phyloP scores from a whole-genome alignment of 2,329 filamentous ascomycete species.

The Aspergillus tubingensis region DNA sequence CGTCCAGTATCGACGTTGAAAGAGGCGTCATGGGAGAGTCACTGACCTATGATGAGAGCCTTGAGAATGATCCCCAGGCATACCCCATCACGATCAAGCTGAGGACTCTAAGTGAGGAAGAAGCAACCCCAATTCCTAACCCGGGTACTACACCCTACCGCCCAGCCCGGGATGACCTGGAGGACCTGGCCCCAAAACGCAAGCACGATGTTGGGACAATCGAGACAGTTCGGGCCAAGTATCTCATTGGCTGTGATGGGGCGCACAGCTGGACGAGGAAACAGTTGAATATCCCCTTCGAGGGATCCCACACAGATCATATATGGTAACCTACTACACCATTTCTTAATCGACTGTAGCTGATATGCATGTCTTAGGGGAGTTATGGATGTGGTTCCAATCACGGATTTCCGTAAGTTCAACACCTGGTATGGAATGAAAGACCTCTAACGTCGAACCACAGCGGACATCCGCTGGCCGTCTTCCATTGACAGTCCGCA shows the following conservation, averaged over 20 bases:
- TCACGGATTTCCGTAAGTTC: conserved; percentile 54
- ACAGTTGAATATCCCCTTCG: conserved; percentile 56
- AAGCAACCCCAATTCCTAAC: conserved; percentile 46
- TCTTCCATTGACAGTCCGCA: conserved; percentile 55
- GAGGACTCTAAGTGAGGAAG: conserved; percentile 59
- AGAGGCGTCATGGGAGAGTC: conserved; percentile 60
- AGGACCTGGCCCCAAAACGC: conserved; percentile 48
- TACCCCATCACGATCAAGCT: conserved; percentile 65
- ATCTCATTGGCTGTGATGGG: conserved; percentile 66
- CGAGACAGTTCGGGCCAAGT: conserved; percentile 55
- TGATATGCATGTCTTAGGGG: conserved; percentile 26
- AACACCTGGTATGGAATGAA: neutral
- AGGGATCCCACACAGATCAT: conserved; percentile 52
- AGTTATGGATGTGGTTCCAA: conserved; percentile 52
- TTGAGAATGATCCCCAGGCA: conserved; percentile 50
- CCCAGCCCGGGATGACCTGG: conserved; percentile 62
- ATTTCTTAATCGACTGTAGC: neutral
- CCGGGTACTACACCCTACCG: conserved; percentile 56
- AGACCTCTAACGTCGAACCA: conserved; percentile 10
- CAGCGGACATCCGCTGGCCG: conserved; percentile 56
- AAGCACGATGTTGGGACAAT: conserved; percentile 29
- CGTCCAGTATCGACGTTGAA: conserved; percentile 59
- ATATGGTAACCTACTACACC: conserved; percentile 28
- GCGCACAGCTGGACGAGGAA: conserved; percentile 65
- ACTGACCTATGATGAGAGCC: conserved; percentile 56